Percentiles rank a stretch among this genome's conserved stretches.
phyloP scores from a whole-genome alignment of 768 basidiomycete genomes.

The Tulasnella calospora region DNA sequence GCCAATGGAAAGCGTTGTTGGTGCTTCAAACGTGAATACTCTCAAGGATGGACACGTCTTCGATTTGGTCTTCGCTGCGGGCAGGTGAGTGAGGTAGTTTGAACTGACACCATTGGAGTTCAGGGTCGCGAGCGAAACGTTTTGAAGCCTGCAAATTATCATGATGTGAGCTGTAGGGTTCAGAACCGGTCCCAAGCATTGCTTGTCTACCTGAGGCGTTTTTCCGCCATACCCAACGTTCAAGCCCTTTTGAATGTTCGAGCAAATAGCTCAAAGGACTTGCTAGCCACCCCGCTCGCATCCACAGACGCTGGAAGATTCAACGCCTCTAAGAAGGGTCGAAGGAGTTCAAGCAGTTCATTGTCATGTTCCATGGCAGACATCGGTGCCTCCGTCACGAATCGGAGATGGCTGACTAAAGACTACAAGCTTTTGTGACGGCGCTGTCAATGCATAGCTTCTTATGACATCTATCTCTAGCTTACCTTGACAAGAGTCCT shows the following conservation, averaged over 20 bases:
- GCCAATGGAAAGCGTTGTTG: too few relatives aligned
- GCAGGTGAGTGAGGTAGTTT: neutral
- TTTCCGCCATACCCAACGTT: neutral
- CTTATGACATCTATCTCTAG: too few relatives aligned
- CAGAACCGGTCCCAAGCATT: too few relatives aligned
- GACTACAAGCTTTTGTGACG: too few relatives aligned
- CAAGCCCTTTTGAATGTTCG: neutral
- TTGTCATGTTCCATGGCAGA: neutral
- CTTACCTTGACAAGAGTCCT: too few relatives aligned
- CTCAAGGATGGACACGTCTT: too few relatives aligned
- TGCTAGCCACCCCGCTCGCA: too few relatives aligned
- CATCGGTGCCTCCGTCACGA: neutral
- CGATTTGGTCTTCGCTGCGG: too few relatives aligned
- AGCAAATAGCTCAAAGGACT: neutral
- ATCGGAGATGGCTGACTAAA: neutral
- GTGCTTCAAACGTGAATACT: too few relatives aligned
- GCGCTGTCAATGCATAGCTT: too few relatives aligned
- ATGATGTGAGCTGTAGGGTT: too few relatives aligned
- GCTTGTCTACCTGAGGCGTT: neutral
- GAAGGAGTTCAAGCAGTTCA: neutral
- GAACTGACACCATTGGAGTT: neutral
- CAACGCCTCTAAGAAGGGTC: neutral
- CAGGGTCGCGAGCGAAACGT: neutral
- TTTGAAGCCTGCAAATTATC: neutral
- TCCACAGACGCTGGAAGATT: neutral